Conservation (phyloP, 1,284 basidiomycete genomes). For the Takashimella tepidaria region DNA sequence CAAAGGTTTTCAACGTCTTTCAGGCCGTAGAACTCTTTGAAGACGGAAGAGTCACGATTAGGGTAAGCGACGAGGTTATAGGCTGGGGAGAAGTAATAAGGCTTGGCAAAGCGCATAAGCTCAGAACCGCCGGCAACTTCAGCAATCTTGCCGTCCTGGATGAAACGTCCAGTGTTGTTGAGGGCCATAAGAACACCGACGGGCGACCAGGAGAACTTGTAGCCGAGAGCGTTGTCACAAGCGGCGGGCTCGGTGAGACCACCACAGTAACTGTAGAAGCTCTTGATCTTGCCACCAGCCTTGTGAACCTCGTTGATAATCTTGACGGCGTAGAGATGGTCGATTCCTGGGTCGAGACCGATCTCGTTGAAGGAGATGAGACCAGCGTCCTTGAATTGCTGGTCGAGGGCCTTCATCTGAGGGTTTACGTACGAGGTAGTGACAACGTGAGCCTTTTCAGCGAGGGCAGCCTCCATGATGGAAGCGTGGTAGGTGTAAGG, state of each 20-base stretch:
- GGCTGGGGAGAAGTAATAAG: conserved; percentile 93
- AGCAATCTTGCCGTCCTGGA: conserved; percentile 61
- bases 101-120: conserved; percentile 80
- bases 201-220: conserved; percentile 99
- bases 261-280: conserved; percentile 95
- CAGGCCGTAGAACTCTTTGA: conserved; percentile 79
- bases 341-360: conserved; percentile 67
- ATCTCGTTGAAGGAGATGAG: conserved; percentile 98
- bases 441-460: conserved; percentile 83
- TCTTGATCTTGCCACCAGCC: conserved; percentile 91
- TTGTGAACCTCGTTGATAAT: conserved; percentile 90
- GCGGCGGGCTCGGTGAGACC: conserved; percentile 82
- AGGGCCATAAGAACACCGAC: conserved; percentile 93
- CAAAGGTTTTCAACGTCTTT: conserved; percentile 90
- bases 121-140: conserved; percentile 59
- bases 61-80: conserved; percentile 97
- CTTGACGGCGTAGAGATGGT: conserved; percentile 95
- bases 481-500: conserved; percentile 89
- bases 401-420: conserved; percentile 82
- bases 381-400: conserved; percentile 77
- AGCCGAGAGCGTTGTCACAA: conserved; percentile 91
- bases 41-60: conserved; percentile 90
- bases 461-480: conserved; percentile 93
- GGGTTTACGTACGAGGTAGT: conserved; percentile 92
- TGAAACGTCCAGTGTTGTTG: conserved; percentile 84